Evolutionary conservation across 2,329 filamentous ascomycete genomes (phyloP).

Genomic region (Pseudogymnoascus sp.): DNA sequence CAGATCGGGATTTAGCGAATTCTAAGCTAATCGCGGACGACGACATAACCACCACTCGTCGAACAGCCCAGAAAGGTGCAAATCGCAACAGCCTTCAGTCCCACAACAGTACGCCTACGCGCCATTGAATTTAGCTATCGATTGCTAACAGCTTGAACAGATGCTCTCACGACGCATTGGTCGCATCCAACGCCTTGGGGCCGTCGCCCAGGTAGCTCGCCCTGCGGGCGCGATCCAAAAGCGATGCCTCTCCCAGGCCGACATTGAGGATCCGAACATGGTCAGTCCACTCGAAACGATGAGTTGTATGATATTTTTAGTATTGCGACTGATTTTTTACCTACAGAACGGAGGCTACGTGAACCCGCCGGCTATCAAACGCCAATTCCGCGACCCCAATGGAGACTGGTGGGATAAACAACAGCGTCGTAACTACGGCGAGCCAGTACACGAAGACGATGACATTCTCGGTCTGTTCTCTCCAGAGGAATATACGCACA

Average conservation of each 20-base stretch:
- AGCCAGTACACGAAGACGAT: conserved; percentile 93
- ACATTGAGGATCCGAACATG: conserved; percentile 58
- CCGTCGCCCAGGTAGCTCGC: conserved; percentile 23
- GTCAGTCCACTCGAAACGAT: conserved; percentile 35
- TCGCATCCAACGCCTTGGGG: conserved; percentile 31
- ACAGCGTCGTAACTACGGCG: conserved; percentile 92
- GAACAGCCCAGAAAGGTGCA: conserved; percentile 3
- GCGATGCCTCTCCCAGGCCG: conserved; percentile 33
- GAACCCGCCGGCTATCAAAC: conserved; percentile 72
- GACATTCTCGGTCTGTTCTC: conserved; percentile 87
- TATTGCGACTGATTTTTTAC: conserved; percentile 4
- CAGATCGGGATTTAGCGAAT: conserved; percentile 11
- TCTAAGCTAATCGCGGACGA: conserved; percentile 37
- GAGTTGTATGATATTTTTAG: not conserved
- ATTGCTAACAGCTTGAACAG: conserved; percentile 13
- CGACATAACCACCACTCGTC: conserved; percentile 40
- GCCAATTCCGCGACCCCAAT: conserved; percentile 86
- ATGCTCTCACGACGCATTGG: conserved; percentile 36
- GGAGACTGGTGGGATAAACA: conserved; percentile 96
- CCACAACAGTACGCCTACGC: conserved; percentile 1
- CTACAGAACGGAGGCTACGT: conserved; percentile 76
- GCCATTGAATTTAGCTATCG: not conserved
- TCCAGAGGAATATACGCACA: conserved; percentile 80
- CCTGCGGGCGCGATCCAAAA: conserved; percentile 29
- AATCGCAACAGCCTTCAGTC: conserved; percentile 7